Conservation (phyloP, 805 yeast genomes). For the Lachancea nothofagi region DNA sequence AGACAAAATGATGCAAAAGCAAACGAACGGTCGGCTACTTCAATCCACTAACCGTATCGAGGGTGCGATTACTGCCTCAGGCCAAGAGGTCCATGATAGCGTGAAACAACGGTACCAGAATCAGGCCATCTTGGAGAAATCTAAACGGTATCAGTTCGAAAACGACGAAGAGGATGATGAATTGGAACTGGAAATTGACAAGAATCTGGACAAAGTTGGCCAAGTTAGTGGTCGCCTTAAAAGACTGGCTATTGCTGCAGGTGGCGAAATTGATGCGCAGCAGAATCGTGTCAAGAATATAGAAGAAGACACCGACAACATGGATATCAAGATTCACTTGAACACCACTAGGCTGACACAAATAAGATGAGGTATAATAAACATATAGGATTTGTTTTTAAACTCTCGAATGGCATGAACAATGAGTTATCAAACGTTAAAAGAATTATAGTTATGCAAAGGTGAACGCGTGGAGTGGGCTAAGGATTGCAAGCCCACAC, state of each 20-base stretch:
- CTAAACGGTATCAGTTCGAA: constrained; percentile 73
- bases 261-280: constrained; percentile 75
- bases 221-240: constrained; percentile 64
- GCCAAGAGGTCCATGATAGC: constrained; percentile 24
- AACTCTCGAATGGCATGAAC: not conserved
- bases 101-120: constrained; percentile 35
- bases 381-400: not conserved
- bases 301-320: constrained; percentile 76
- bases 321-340: constrained; percentile 78
- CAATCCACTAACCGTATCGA: constrained; percentile 66
- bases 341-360: constrained; percentile 63
- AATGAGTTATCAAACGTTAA: too few species aligned
- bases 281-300: constrained; percentile 66
- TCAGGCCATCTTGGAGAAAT: constrained; percentile 40
- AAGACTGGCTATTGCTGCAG: constrained; percentile 63
- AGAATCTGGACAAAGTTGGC: constrained; percentile 74
- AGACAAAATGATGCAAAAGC: constrained; percentile 58
- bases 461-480: too few species aligned
- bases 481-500: too few species aligned
- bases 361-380: constrained; percentile 35
- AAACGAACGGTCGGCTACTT: constrained; percentile 52
- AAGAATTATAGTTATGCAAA: too few species aligned
- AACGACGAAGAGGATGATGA: constrained; percentile 91
- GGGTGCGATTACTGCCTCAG: constrained; percentile 46
- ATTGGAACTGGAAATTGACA: constrained; percentile 80